A percentile compares a stretch with the other conserved stretches of the same genome.
phyloP scores from a whole-genome alignment of 306 rosid species.

The Lithocarpus polystachyus region DNA sequence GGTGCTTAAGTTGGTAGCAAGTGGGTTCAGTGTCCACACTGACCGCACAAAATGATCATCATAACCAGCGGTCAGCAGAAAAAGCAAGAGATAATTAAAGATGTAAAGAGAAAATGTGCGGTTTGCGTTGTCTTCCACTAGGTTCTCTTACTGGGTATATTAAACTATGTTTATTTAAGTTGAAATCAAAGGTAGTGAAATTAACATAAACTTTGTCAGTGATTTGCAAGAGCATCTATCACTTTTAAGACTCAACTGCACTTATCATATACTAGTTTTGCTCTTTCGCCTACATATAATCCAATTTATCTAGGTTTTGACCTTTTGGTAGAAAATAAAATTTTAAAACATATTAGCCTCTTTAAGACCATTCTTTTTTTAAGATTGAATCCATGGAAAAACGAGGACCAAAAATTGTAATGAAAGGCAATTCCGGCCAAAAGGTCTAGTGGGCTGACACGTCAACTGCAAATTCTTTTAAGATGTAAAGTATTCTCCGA shows the following conservation, averaged over 20 bases:
- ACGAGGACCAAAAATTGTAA: background rate
- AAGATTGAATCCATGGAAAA: background rate
- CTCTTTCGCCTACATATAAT: background rate
- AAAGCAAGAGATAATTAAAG: background rate
- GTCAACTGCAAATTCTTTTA: background rate
- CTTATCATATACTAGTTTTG: constrained; percentile 1
- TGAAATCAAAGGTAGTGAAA: background rate
- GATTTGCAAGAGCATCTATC: constrained; percentile 6
- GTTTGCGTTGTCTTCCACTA: constrained; percentile 29
- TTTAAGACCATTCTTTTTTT: too few species aligned
- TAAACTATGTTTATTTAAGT: background rate
- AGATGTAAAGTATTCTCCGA: background rate
- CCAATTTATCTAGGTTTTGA: constrained; percentile 15
- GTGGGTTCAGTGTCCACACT: background rate
- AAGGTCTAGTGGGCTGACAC: background rate
- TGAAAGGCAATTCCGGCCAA: background rate
- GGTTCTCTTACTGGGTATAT: background rate
- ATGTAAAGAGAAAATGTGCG: constrained; percentile 1
- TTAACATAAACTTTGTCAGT: background rate
- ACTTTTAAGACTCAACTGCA: constrained; percentile 7
- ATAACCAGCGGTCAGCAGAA: background rate
- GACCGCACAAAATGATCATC: background rate
- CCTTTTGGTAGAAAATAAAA: background rate
- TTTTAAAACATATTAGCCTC: background rate
- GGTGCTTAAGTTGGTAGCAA: too few species aligned